Evolutionary conservation across 257 asterid genomes (phyloP), one percentile per base, ranked within the genome.

Genomic region (Ocimum tenuiflorum): DNA sequence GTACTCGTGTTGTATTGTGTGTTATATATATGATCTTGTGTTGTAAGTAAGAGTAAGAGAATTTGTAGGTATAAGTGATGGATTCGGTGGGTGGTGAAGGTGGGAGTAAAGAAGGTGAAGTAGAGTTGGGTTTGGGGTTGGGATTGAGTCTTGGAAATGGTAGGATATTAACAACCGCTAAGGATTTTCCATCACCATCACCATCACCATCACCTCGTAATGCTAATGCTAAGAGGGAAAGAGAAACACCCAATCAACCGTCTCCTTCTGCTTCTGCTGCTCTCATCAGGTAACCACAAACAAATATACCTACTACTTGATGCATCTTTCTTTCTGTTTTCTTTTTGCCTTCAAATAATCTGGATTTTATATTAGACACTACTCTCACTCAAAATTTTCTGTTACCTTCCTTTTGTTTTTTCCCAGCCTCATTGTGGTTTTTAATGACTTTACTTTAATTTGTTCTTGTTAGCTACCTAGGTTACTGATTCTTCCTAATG

Each of bases 151-250:
- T 86, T 17, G 83, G 86, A 0, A 55, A 52, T 69, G 87, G 90
- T 3, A 82, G 97, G 77, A 91, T 91, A 8, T 79, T 91, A 72
- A 91, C 96, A 72, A 91, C 96, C 8, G 97, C 96, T 6, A 81
- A 88, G 70, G 96, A 91, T 68, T 84, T 88, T 47, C 95, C 92
- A 4, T 82, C 75, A 75, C 85, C 88, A 2, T 82, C 78, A 39
- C 59, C 81, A 12, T 72, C 66, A 29, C 80, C 75, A 22, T 60
- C 70, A 47, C 19, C 2, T 13, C 48, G 14, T 24, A 63, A 53
- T 45, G 70, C 50, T 7, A 82, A 82, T 23, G 60, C 82, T 3
- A 83, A 81, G 55, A 83, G 86, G 42, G 86, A 77, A 72, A 69
- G 83, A 75, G 73, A 74, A 8, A 88, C 77, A 43, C 78, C 86